Evolutionary conservation across 495 filamentous ascomycete genomes (phyloP).

Genomic region (Penicillium mononematosum): DNA sequence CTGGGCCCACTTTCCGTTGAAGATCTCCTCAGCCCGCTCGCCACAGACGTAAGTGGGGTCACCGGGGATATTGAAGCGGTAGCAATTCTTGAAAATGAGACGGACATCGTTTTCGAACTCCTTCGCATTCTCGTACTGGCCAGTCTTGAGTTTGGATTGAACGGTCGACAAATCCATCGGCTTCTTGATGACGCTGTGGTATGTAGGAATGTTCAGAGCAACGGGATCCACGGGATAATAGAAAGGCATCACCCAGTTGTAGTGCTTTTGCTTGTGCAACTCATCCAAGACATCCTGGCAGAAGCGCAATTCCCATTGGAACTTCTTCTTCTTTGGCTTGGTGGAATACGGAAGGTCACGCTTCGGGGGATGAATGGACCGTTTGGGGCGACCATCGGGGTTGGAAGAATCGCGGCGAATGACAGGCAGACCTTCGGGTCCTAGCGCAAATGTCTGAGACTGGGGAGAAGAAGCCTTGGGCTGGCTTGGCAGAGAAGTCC

Average conservation of each 20-base stretch:
- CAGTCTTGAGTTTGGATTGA: conserved; percentile 67
- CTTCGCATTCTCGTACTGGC: conserved; percentile 78
- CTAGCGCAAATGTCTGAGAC: conserved; percentile 72
- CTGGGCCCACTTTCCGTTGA: conserved; percentile 67
- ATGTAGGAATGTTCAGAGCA: conserved; percentile 88
- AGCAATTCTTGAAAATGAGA: conserved; percentile 86
- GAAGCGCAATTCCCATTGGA: conserved; percentile 82
- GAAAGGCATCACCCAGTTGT: conserved; percentile 65
- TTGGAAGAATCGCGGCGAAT: conserved; percentile 85
- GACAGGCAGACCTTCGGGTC: conserved; percentile 80
- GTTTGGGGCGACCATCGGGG: conserved; percentile 78
- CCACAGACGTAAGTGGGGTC: conserved; percentile 72
- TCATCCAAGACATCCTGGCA: conserved; percentile 80
- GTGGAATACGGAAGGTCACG: conserved; percentile 83
- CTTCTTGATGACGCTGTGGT: conserved; percentile 89
- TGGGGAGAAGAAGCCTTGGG: conserved; percentile 50
- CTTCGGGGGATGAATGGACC: conserved; percentile 89
- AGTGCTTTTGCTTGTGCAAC: conserved; percentile 71
- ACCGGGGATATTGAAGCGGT: conserved; percentile 81
- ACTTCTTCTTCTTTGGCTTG: conserved; percentile 90
- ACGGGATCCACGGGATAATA: conserved; percentile 85
- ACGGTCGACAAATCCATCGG: conserved; percentile 92
- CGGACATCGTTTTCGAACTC: conserved; percentile 83
- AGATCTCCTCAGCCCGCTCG: conserved; percentile 66
- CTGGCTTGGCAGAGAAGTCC: conserved; percentile 42